Base-by-base conservation (phyloP, 306 rosid species). In the Erythrophleum fordii region DNA sequence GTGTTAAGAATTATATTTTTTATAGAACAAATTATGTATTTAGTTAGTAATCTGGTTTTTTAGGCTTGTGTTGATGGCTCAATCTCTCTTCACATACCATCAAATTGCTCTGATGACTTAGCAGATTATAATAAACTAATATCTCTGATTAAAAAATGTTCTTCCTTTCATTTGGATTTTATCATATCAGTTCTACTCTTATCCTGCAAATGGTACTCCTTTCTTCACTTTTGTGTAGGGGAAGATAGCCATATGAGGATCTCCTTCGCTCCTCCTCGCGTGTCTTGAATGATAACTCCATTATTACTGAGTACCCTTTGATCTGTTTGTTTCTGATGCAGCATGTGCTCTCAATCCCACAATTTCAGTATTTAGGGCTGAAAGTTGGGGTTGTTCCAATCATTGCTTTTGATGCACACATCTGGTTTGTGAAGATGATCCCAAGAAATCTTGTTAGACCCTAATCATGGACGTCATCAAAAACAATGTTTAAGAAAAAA, bases 381-480 rank as follows among this genome's bases (percentile, higher is more conserved):
- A 90, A 90, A 83, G 92, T 80, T 64, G 80, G 84, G 86, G 75
- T 83, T 85, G 83, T 85, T 85, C 92, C 93, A 94, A 94, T 94
- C 91, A 91, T 91, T 94, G 86, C 90, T 82, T 88, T 90, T 81
- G 87, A 85, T 90, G 86, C 83, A 82, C 83, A 82, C 20, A 79
- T 85, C 82, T 87, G 80, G 90, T 87, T 85, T 83, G 82, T 61
- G 84, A 85, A 86, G 84, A 52, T 88, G 90, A 94, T 94, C 94
- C 98, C 93, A 86, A 89, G 74, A 81, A 72, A 78, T 60, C 77
- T 77, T 80, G 77, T 58, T 78, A 71, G 9, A 75, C 79, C 80
- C 83, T 81, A 92, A 88, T 89, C 97, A 94, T 89, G 80, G 87
- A 94, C 89, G 91, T 89, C 93, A 91, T 85, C 89, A 87, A 92